A percentile compares a stretch with the other conserved stretches of the same genome.
Conservation (phyloP, 805 yeast genomes). For the Metschnikowia matae region DNA sequence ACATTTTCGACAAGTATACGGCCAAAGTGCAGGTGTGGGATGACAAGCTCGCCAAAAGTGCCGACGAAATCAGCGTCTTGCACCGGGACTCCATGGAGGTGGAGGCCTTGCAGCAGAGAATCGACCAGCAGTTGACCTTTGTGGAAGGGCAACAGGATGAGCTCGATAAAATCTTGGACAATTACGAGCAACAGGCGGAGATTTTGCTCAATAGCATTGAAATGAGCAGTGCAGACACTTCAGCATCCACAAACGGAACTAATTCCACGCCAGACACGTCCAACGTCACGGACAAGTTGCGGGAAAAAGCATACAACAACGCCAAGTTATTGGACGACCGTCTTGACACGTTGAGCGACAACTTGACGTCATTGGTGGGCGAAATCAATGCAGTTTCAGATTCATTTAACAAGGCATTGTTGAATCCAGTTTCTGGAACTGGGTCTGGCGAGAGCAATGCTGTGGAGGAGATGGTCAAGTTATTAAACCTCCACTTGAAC, state of each 20-base stretch:
- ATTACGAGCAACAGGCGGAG: slow-evolving; percentile 75
- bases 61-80: slow-evolving; percentile 74
- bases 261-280: slow-evolving; percentile 20
- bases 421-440: slow-evolving; percentile 22
- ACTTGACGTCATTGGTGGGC: slow-evolving; percentile 66
- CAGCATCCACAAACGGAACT: slow-evolving; percentile 9
- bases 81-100: slow-evolving; percentile 77
- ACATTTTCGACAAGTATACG: slow-evolving; percentile 72
- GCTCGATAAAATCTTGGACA: slow-evolving; percentile 72
- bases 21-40: slow-evolving; percentile 83
- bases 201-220: slow-evolving; percentile 40
- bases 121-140: slow-evolving; percentile 82
- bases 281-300: slow-evolving; percentile 70
- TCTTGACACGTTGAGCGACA: slow-evolving; percentile 71
- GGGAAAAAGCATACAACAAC: slow-evolving; percentile 82
- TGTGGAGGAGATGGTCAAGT: slow-evolving; percentile 66
- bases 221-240: slow-evolving; percentile 17
- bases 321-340: slow-evolving; percentile 84
- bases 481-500: slow-evolving; percentile 84
- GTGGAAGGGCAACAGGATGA: slow-evolving; percentile 92
- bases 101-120: slow-evolving; percentile 76
- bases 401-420: slow-evolving; percentile 61
- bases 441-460: slow-evolving; percentile 36
- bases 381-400: slow-evolving; percentile 84
- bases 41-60: slow-evolving; percentile 72